Conservation (phyloP, 2,329 filamentous ascomycete species). For the Cordyceps pruinosa region DNA sequence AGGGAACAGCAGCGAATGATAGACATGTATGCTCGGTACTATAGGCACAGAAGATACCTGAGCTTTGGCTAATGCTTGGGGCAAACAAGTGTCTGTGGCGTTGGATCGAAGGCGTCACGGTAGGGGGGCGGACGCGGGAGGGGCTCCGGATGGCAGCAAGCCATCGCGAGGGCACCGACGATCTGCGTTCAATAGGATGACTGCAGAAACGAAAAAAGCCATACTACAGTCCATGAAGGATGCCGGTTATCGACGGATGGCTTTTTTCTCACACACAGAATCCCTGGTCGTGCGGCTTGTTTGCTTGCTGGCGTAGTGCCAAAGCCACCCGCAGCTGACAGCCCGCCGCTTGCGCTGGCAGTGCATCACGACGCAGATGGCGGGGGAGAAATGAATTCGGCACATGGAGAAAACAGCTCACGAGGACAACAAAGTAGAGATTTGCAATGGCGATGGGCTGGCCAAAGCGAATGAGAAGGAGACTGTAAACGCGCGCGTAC, state of each 20-base stretch:
- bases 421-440: neutral
- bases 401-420: neutral
- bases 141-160: neutral
- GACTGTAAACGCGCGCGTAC: slow-evolving; percentile 6
- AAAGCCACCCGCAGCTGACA: slow-evolving; percentile 1
- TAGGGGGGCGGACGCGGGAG: neutral
- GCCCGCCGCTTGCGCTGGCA: neutral
- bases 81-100: neutral
- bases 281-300: neutral
- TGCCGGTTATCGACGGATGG: neutral
- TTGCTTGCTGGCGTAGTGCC: neutral
- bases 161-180: neutral
- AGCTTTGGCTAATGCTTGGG: neutral
- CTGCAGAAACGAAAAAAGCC: neutral
- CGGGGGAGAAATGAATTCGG: no score
- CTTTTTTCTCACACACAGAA: neutral
- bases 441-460: neutral
- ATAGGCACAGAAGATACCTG: neutral
- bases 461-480: neutral
- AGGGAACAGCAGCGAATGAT: neutral
- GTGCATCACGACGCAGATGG: neutral
- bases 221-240: neutral
- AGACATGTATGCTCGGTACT: neutral
- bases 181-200: neutral
- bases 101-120: neutral